A percentile compares a stretch with the other conserved stretches of the same genome.
Conservation (phyloP, 2,329 filamentous ascomycete species). For the Fusarium keratoplasticum region DNA sequence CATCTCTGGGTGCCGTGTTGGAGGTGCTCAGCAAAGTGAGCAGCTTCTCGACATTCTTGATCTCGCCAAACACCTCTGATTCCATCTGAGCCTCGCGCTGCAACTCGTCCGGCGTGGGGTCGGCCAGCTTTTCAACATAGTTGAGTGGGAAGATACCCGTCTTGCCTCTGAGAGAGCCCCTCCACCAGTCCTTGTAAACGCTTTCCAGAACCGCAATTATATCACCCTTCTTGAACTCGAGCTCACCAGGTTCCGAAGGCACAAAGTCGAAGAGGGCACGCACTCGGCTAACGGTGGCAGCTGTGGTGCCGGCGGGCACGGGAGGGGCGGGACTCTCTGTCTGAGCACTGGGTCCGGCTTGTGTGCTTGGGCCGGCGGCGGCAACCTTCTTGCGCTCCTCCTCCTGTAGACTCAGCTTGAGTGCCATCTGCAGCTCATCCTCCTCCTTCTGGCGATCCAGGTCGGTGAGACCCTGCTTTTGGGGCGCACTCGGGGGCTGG, state of each 20-base stretch:
- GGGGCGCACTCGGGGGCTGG: slow-evolving; percentile 90
- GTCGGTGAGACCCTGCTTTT: slow-evolving; percentile 91
- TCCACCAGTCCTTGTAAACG: slow-evolving; percentile 99
- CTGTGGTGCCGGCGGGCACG: slow-evolving; percentile 86
- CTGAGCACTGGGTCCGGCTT: slow-evolving; percentile 53
- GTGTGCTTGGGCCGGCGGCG: slow-evolving; percentile 47
- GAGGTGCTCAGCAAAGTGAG: slow-evolving; percentile 92
- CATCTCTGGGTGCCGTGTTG: slow-evolving; percentile 80
- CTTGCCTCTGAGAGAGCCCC: slow-evolving; percentile 91
- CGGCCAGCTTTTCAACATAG: slow-evolving; percentile 96
- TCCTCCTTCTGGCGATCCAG: slow-evolving; percentile 94
- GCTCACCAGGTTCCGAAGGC: slow-evolving; percentile 91
- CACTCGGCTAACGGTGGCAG: slow-evolving; percentile 94
- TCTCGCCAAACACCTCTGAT: slow-evolving; percentile 73
- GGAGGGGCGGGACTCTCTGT: slow-evolving; percentile 61
- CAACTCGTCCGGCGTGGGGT: slow-evolving; percentile 93
- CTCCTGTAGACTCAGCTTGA: slow-evolving; percentile 92
- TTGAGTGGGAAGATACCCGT: slow-evolving; percentile 98
- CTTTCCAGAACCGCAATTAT: slow-evolving; percentile 97
- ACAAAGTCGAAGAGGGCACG: slow-evolving; percentile 94
- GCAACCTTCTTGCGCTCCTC: slow-evolving; percentile 72
- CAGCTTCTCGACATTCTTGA: slow-evolving; percentile 75
- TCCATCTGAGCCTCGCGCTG: slow-evolving; percentile 98
- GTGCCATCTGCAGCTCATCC: slow-evolving; percentile 95
- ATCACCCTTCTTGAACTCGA: slow-evolving; percentile 96